Conservation (phyloP, 164 flowering plant species). For the Vitis rotundifolia region DNA sequence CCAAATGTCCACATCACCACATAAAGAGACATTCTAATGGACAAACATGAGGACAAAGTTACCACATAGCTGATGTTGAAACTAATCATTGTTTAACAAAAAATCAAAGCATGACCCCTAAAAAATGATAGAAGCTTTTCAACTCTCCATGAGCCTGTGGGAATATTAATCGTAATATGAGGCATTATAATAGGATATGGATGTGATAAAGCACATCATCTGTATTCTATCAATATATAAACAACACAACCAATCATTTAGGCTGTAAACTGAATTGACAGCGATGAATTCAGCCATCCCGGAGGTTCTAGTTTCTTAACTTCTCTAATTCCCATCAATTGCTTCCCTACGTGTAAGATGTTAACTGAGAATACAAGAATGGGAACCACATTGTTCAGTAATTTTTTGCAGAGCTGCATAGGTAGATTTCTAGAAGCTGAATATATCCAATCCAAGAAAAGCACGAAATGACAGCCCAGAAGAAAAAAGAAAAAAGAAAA, state of each 20-base stretch:
- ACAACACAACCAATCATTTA: not conserved
- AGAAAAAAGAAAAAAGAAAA: not conserved
- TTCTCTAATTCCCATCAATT: not conserved
- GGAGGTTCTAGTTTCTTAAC: too few species aligned
- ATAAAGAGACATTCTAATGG: slow-evolving; percentile 11
- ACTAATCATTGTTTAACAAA: slow-evolving; percentile 5
- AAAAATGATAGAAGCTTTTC: not conserved
- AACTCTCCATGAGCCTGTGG: not conserved
- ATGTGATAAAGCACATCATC: not conserved
- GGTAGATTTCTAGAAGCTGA: too few species aligned
- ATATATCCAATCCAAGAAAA: not conserved
- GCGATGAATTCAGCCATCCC: too few species aligned
- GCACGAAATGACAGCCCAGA: not conserved
- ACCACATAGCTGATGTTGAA: not conserved
- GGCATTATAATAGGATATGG: not conserved
- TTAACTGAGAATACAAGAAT: not conserved
- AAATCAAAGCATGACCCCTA: slow-evolving; percentile 4
- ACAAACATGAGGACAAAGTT: slow-evolving; percentile 13
- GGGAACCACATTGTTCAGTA: not conserved
- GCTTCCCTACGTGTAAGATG: not conserved
- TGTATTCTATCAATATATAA: too few species aligned
- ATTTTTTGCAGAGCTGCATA: too few species aligned
- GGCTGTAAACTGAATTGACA: not conserved
- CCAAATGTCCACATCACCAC: slow-evolving; percentile 2
- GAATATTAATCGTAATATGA: not conserved